Conservation (phyloP, 1,284 basidiomycete species). For the Fereydounia khargensis region DNA sequence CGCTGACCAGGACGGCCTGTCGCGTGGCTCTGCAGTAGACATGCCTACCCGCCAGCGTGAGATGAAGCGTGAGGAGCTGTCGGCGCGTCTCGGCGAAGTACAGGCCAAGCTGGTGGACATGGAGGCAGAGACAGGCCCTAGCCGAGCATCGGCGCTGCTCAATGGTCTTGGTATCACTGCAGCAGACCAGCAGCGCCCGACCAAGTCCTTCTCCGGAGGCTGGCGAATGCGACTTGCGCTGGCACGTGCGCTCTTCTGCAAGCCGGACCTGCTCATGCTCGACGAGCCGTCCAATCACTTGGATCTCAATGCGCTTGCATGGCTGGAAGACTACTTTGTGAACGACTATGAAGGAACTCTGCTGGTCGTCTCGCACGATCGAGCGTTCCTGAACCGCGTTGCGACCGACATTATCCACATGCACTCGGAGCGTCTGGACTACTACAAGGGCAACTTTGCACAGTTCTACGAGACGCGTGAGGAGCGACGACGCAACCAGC, state of each 20-base stretch:
- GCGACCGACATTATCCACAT: slow-evolving; percentile 98
- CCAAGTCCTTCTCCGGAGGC: slow-evolving; percentile 89
- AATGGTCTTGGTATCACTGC: slow-evolving; percentile 91
- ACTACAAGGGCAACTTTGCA: slow-evolving; percentile 96
- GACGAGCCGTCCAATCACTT: slow-evolving; percentile 81
- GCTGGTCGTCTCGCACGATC: slow-evolving; percentile 96
- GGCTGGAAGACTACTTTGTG: slow-evolving; percentile 67
- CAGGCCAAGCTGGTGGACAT: slow-evolving; percentile 89
- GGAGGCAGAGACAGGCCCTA: slow-evolving; percentile 95
- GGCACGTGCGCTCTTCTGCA: slow-evolving; percentile 92
- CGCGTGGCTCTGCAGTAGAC: slow-evolving; percentile 46
- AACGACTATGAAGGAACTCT: slow-evolving; percentile 87
- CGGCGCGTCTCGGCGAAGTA: slow-evolving; percentile 81
- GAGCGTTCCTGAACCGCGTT: slow-evolving; percentile 94
- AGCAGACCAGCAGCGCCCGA: slow-evolving; percentile 68
- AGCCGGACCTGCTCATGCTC: slow-evolving; percentile 60
- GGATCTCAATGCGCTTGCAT: slow-evolving; percentile 64
- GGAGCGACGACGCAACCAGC: slow-evolving; percentile 85
- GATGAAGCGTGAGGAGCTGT: slow-evolving; percentile 70
- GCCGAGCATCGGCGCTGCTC: slow-evolving; percentile 82
- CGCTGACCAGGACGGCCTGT: slow-evolving; percentile 11
- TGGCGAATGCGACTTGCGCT: slow-evolving; percentile 99
- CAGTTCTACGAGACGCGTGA: slow-evolving; percentile 99
- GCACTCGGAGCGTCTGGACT: slow-evolving; percentile 90
- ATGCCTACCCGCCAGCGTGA: slow-evolving; percentile 56